A percentile compares a stretch with the other conserved stretches of the same genome.
Evolutionary conservation across 2,329 filamentous ascomycete species (phyloP).

Genomic region (Aspergillus sp.): DNA sequence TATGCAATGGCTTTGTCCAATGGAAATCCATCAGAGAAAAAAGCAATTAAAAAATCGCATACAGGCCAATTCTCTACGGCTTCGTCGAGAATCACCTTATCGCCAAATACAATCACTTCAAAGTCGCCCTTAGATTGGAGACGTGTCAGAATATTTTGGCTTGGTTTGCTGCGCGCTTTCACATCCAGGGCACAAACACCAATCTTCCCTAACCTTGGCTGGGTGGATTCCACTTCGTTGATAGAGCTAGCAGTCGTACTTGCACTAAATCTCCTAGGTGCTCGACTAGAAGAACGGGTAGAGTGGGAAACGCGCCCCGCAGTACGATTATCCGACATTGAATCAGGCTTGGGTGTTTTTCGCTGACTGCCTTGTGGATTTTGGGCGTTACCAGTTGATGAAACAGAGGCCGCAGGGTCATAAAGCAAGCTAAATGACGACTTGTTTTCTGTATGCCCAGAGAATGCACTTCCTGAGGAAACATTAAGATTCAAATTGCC

Average conservation of each 20-base stretch:
- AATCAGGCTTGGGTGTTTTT: slow-evolving; percentile 14
- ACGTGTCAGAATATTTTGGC: slow-evolving; percentile 89
- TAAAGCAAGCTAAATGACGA: slow-evolving; percentile 11
- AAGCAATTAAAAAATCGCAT: slow-evolving; percentile 94
- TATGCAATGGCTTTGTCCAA: slow-evolving; percentile 97
- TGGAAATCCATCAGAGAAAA: slow-evolving; percentile 97
- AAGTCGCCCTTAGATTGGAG: slow-evolving; percentile 89
- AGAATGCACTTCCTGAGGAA: too few species aligned
- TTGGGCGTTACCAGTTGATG: slow-evolving; percentile 6
- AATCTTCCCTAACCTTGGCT: slow-evolving; percentile 58
- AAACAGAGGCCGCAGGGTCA: slow-evolving; percentile 12
- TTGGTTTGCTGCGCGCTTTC: slow-evolving; percentile 95
- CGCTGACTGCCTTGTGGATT: slow-evolving; percentile 8
- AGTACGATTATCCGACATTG: slow-evolving; percentile 24
- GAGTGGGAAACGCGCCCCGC: slow-evolving; percentile 31
- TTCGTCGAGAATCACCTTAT: slow-evolving; percentile 98
- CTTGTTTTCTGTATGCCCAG: neutral
- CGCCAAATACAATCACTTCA: slow-evolving; percentile 94
- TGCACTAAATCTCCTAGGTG: slow-evolving; percentile 71
- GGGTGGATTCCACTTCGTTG: slow-evolving; percentile 54
- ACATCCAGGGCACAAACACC: slow-evolving; percentile 93
- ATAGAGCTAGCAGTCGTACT: slow-evolving; percentile 79
- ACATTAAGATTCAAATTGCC: too few species aligned
- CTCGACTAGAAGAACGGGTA: slow-evolving; percentile 58
- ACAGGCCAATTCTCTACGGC: slow-evolving; percentile 94